Evolutionary conservation across 768 basidiomycete species (phyloP), one percentile per base, ranked within the genome.

Genomic region (Pholiota conissans): DNA sequence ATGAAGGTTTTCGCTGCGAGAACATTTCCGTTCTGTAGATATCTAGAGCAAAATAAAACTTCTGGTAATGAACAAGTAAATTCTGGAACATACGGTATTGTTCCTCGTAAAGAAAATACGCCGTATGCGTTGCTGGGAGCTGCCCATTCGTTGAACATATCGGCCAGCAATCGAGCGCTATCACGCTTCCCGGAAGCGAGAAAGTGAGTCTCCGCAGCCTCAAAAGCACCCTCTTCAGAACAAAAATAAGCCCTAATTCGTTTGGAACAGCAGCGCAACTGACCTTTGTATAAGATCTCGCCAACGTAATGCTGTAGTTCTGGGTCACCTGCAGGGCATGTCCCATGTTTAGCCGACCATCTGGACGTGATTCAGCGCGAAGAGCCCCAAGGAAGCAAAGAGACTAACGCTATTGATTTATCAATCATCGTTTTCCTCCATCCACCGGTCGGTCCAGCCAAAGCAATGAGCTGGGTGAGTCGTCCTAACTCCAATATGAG

Each of bases 1-100:
- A 96, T 87, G 79, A 98, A 97, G n/a, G 89, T 85, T n/a, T 86
- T 85, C 3, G 96, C 92, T 3, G 91, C 91, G n/a, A 93, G 84
- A 66, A 99, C 89, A 61, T 94, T 94, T 14, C 93, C 92, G 52
- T 93, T 91, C 60, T 82, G 83, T 22, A 95, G 77, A 65, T 91
- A 91, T 56, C 90, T 92, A 65, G 14, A 27, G 48, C 24, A 27
- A 35, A 26, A 53, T n/a, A n/a, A n/a, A n/a, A n/a, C n/a, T n/a
- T n/a, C n/a, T n/a, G n/a, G n/a, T n/a, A n/a, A n/a, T n/a, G n/a
- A n/a, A n/a, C n/a, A 45, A 35, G 55, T 13, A 5, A 1, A 7
- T 55, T 27, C 60, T 49, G 24, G n/a, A 30, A 80, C 88, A 55
- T 70, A 96, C 89, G 95, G 94, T 54, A 99, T 77, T 9, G 84